Percentiles rank a stretch among this genome's conserved stretches.
These are phyloP conservation scores for Candida sithepensis DNA, from an alignment of 805 yeast species.

Conservation along the genomic window DNA sequence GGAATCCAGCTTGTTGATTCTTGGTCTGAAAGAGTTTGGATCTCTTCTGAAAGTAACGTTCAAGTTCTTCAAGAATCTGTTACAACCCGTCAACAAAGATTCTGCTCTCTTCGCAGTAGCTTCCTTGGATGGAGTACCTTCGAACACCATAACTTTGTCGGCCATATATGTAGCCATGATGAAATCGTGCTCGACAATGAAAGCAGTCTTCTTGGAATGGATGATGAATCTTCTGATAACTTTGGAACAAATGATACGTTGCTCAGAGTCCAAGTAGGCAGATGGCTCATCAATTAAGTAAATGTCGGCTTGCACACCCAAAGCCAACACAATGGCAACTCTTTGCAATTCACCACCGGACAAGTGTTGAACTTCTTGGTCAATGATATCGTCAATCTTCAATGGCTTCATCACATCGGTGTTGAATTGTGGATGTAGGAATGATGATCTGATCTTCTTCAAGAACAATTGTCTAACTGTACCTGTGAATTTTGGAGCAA, in stretches of 20 bases:
- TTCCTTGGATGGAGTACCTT: slow-evolving; percentile 85
- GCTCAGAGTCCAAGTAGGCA: slow-evolving; percentile 98
- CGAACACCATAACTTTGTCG: slow-evolving; percentile 97
- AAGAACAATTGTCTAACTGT: slow-evolving; percentile 96
- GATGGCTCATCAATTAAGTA: slow-evolving; percentile 98
- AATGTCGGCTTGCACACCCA: slow-evolving; percentile 94
- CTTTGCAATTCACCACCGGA: slow-evolving; percentile 99
- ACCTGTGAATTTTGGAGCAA: slow-evolving; percentile 98
- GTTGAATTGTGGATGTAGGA: slow-evolving; percentile 95
- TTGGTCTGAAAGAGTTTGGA: slow-evolving; percentile 96
- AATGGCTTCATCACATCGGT: slow-evolving; percentile 97
- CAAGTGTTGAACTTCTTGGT: slow-evolving; percentile 94
- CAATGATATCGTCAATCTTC: slow-evolving; percentile 88
- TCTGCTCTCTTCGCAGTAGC: slow-evolving; percentile 89
- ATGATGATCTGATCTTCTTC: slow-evolving; percentile 92
- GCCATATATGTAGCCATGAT: slow-evolving; percentile 99
- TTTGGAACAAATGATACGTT: slow-evolving; percentile 98
- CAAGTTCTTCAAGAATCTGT: slow-evolving; percentile 92
- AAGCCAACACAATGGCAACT: slow-evolving; percentile 93
- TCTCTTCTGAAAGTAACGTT: slow-evolving; percentile 99
- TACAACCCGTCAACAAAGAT: slow-evolving; percentile 93
- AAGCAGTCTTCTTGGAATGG: slow-evolving; percentile 98
- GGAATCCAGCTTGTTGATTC: slow-evolving; percentile 95
- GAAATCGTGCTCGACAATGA: slow-evolving; percentile 99
- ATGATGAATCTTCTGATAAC: slow-evolving; percentile 95